These are phyloP conservation scores for Diaporthe amygdali DNA, from an alignment of 2,329 filamentous ascomycete genomes.

Conservation along the genomic window DNA sequence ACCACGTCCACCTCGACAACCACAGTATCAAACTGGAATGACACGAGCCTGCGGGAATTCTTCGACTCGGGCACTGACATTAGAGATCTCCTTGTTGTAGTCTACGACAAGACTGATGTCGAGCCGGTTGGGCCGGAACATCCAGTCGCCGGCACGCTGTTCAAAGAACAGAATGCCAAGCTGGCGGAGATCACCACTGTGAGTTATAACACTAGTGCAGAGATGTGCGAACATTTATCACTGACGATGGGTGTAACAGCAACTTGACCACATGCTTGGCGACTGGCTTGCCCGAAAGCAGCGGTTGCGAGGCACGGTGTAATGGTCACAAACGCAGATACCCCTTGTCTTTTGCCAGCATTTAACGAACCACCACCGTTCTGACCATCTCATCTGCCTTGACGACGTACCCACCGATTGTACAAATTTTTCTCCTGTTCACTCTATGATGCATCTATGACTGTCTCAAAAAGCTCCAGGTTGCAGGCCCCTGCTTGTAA, in stretches of 20 bases:
- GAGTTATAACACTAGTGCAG: constrained; percentile 39
- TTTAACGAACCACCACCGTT: neutral
- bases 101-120: constrained; percentile 89
- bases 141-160: constrained; percentile 80
- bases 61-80: constrained; percentile 91
- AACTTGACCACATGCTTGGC: constrained; percentile 86
- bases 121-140: constrained; percentile 82
- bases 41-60: constrained; percentile 83
- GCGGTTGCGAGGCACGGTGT: constrained; percentile 60
- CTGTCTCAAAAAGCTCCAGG: constrained; percentile 1
- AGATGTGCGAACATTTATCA: constrained; percentile 9
- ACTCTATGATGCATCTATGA: constrained; percentile 24
- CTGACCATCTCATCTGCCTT: neutral
- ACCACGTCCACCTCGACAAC: constrained; percentile 62
- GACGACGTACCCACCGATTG: neutral
- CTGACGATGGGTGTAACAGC: constrained; percentile 45
- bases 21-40: constrained; percentile 78
- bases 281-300: constrained; percentile 79
- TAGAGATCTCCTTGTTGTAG: constrained; percentile 85
- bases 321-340: constrained; percentile 24
- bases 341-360: constrained; percentile 5
- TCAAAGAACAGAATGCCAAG: constrained; percentile 85
- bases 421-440: neutral
- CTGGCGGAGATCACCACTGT: constrained; percentile 84
- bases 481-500: constrained; percentile 5